phyloP scores from a whole-genome alignment of 345 rosid species.

The Dipteronia dyeriana region DNA sequence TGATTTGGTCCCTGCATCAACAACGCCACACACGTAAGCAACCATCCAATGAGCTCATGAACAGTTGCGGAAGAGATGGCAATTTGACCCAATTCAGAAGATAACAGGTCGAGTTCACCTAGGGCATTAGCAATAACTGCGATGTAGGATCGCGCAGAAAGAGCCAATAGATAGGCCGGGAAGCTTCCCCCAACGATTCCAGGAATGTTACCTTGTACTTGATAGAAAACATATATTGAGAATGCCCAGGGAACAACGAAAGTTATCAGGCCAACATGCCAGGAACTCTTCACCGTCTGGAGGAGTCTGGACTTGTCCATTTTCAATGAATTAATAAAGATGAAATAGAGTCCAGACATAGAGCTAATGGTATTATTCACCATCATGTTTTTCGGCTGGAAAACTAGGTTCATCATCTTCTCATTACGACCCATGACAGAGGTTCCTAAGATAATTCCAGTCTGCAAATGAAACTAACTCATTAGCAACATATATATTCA shows the following conservation, averaged over 20 bases:
- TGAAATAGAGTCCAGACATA: slow-evolving; percentile 11
- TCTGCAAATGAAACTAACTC: slow-evolving; percentile 5
- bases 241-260: background rate
- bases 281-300: slow-evolving; percentile 3
- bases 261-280: slow-evolving; percentile 17
- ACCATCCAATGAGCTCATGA: background rate
- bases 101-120: slow-evolving; percentile 34
- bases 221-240: background rate
- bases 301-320: slow-evolving; percentile 10
- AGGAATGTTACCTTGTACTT: background rate
- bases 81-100: slow-evolving; percentile 35
- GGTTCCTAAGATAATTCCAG: slow-evolving; percentile 32
- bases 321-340: slow-evolving; percentile 32
- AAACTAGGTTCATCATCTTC: background rate
- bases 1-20: background rate
- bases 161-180: background rate
- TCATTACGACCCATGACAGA: slow-evolving; percentile 17
- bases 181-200: background rate
- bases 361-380: background rate
- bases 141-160: slow-evolving; percentile 8
- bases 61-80: slow-evolving; percentile 29
- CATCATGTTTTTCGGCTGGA: background rate
- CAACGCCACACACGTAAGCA: background rate
- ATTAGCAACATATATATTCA: too few species aligned
- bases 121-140: slow-evolving; percentile 21